These are phyloP conservation scores for Blastocystis sp. DNA, from an alignment of 352 stramenopile genomes.

Conservation along the genomic window DNA sequence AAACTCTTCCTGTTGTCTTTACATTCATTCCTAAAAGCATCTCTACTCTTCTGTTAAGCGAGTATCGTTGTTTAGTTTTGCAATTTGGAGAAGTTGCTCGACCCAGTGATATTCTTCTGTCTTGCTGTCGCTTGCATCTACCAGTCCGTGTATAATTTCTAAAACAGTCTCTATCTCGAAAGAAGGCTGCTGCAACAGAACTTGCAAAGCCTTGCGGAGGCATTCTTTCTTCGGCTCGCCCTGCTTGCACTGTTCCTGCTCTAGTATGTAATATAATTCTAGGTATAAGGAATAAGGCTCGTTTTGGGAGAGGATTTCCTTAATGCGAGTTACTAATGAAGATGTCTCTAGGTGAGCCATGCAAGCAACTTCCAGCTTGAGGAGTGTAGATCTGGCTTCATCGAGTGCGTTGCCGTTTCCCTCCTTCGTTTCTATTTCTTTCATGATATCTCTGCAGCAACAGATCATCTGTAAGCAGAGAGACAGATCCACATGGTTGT, in stretches of 20 bases:
- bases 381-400: neutral
- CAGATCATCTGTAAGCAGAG: neutral
- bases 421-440: neutral
- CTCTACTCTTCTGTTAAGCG: neutral
- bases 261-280: neutral
- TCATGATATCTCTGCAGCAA: neutral
- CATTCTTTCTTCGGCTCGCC: conserved; percentile 4
- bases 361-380: neutral
- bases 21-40: neutral
- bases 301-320: neutral
- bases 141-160: conserved; percentile 2
- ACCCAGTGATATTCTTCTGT: conserved; percentile 21
- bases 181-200: conserved; percentile 6
- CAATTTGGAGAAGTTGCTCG: conserved; percentile 39
- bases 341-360: neutral
- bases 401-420: neutral
- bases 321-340: neutral
- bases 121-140: neutral
- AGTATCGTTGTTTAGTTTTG: neutral
- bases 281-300: neutral
- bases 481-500: neutral
- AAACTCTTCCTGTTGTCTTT: neutral
- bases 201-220: neutral
- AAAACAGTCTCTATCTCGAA: neutral
- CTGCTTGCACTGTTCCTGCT: neutral